Evolutionary conservation across 495 filamentous ascomycete species (phyloP).

Genomic region (Aspergillus bridgeri): DNA sequence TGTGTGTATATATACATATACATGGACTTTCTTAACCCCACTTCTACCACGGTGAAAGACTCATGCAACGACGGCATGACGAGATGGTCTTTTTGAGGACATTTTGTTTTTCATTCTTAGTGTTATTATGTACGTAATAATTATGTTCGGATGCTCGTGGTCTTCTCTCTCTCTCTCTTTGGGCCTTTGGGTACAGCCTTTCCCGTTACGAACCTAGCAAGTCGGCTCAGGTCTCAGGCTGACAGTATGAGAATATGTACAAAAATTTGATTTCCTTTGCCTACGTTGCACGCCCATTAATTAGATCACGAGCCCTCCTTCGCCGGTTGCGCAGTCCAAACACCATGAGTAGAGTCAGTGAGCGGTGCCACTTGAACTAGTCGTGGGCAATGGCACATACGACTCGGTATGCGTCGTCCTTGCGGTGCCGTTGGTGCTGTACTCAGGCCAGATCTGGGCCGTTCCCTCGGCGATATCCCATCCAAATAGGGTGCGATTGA

Average conservation of each 20-base stretch:
- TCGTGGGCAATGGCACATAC: slow-evolving; percentile 45
- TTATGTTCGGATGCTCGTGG: background rate
- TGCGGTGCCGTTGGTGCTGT: slow-evolving; percentile 42
- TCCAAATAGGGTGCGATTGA: slow-evolving; percentile 50
- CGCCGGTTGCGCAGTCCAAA: background rate
- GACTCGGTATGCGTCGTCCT: slow-evolving; percentile 56
- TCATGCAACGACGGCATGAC: background rate
- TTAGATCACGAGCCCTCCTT: background rate
- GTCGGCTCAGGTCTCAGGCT: too few relatives aligned
- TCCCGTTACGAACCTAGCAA: too few relatives aligned
- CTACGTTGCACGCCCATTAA: background rate
- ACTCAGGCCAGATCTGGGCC: slow-evolving; percentile 39
- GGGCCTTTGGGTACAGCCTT: too few relatives aligned
- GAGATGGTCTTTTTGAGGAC: background rate
- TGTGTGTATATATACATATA: background rate
- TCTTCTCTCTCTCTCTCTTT: background rate
- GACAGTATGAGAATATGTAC: background rate
- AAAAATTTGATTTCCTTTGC: background rate
- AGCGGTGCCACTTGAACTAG: slow-evolving; percentile 11
- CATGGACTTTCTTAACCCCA: background rate
- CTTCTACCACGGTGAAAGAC: background rate
- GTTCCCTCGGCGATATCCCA: slow-evolving; percentile 54
- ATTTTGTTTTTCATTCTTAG: background rate
- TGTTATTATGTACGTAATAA: background rate
- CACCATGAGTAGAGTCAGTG: background rate